A percentile compares a stretch with the other conserved stretches of the same genome.
These are phyloP conservation scores for Striga hermonthica DNA, from an alignment of 305 asterid genomes.

Conservation along the genomic window DNA sequence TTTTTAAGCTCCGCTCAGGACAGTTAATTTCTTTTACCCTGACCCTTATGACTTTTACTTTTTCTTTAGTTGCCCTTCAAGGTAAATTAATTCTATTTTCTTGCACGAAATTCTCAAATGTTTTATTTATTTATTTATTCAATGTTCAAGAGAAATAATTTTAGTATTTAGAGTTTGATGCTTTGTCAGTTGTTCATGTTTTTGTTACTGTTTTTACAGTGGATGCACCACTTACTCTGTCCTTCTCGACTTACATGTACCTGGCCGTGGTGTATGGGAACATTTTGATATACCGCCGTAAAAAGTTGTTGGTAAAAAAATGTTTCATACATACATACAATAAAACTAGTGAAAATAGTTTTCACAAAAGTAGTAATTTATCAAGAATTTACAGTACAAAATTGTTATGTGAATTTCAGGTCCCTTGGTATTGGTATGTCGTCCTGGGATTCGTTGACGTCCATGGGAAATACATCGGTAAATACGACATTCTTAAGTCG, in stretches of 20 bases:
- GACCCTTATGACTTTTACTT: constrained; percentile 27
- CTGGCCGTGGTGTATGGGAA: constrained; percentile 64
- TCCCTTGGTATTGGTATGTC: too few species aligned
- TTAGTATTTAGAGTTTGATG: too few species aligned
- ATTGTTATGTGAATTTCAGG: neutral
- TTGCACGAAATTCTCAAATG: too few species aligned
- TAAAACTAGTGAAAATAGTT: too few species aligned
- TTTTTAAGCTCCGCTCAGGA: constrained; percentile 49
- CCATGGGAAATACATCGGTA: constrained; percentile 82
- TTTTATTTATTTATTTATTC: too few species aligned
- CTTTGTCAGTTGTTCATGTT: too few species aligned
- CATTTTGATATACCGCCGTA: constrained; percentile 56
- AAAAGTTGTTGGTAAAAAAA: constrained; percentile 50
- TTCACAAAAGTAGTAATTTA: too few species aligned
- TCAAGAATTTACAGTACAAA: neutral
- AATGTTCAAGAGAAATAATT: too few species aligned
- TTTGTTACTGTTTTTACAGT: constrained; percentile 30
- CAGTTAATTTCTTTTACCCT: constrained; percentile 55
- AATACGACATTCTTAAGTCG: neutral
- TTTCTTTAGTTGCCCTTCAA: constrained; percentile 12
- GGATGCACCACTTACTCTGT: constrained; percentile 63
- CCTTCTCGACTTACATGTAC: constrained; percentile 54
- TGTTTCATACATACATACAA: too few species aligned
- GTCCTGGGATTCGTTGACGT: constrained; percentile 70
- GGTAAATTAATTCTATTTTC: neutral